Percentiles rank a stretch among this genome's conserved stretches.
These are phyloP conservation scores for Aspergillus diversus DNA, from an alignment of 495 filamentous ascomycete species.

Conservation along the genomic window DNA sequence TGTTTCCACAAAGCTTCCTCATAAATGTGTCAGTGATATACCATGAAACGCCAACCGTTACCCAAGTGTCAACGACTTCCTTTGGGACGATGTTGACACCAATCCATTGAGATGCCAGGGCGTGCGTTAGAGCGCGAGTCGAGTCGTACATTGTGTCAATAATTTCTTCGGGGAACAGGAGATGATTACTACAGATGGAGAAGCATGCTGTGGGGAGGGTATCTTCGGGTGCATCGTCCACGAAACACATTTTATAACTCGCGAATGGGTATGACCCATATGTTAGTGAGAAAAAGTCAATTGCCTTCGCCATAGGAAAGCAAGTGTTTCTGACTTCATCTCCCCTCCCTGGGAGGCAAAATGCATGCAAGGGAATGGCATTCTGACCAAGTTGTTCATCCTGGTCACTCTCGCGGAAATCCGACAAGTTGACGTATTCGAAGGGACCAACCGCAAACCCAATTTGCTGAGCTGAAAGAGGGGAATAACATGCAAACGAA, in stretches of 20 bases:
- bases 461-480: conserved; percentile 82
- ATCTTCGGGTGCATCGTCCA: conserved; percentile 80
- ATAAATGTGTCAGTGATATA: conserved; percentile 94
- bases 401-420: conserved; percentile 85
- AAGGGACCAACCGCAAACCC: conserved; percentile 94
- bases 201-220: conserved; percentile 77
- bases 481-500: conserved; percentile 71
- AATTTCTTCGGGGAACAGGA: conserved; percentile 81
- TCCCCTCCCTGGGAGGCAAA: conserved; percentile 81
- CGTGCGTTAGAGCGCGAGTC: conserved; percentile 76
- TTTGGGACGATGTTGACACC: conserved; percentile 87
- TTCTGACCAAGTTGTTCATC: conserved; percentile 86
- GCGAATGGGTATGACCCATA: conserved; percentile 87
- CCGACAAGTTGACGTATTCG: conserved; percentile 85
- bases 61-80: conserved; percentile 81
- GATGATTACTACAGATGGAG: conserved; percentile 81
- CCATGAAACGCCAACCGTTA: conserved; percentile 87
- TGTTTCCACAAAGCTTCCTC: conserved; percentile 86
- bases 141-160: conserved; percentile 80
- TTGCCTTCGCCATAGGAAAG: conserved; percentile 71
- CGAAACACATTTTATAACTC: conserved; percentile 88
- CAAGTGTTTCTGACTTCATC: conserved; percentile 85
- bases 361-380: conserved; percentile 82
- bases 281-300: conserved; percentile 83
- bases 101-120: conserved; percentile 90